These are phyloP conservation scores for Paraconiothyrium sp. DNA, from an alignment of 2,329 filamentous ascomycete genomes.

Conservation along the genomic window DNA sequence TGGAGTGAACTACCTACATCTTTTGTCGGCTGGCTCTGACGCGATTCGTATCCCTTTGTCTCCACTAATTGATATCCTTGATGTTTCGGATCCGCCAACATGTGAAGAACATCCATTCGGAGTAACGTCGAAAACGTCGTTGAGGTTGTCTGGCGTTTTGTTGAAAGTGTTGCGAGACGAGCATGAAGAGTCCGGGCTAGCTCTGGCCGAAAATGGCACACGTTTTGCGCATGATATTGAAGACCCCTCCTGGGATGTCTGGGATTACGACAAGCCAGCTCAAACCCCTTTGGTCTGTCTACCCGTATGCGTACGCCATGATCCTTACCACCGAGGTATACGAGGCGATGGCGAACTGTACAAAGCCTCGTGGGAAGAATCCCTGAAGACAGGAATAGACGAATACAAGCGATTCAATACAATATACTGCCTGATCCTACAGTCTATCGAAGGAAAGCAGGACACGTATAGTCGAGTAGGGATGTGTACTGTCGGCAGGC, in stretches of 20 bases:
- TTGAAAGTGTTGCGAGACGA: not conserved
- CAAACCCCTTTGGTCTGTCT: constrained; percentile 3
- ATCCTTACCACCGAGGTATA: constrained; percentile 1
- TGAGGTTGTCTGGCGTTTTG: not conserved
- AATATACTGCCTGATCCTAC: constrained; percentile 1
- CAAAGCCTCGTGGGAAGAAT: constrained; percentile 6
- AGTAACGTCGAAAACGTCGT: constrained; percentile 3
- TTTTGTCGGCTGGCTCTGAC: not conserved
- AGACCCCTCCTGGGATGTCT: not conserved
- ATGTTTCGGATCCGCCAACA: constrained; percentile 7
- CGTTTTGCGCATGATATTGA: constrained; percentile 3
- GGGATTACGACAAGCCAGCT: not conserved
- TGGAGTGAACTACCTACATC: not conserved
- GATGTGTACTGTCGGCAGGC: not conserved
- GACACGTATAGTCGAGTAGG: constrained; percentile 10
- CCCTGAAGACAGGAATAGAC: constrained; percentile 1
- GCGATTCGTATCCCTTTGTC: constrained; percentile 4
- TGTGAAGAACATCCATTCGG: constrained; percentile 6
- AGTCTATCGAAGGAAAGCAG: not conserved
- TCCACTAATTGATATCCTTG: constrained; percentile 1
- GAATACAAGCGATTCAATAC: constrained; percentile 3
- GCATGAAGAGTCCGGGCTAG: constrained; percentile 3
- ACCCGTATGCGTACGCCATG: constrained; percentile 6
- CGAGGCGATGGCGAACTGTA: not conserved
- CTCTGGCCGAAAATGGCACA: constrained; percentile 2